Evolutionary conservation across 2,329 filamentous ascomycete species (phyloP).

Genomic region (Colletotrichum higginsianum): DNA sequence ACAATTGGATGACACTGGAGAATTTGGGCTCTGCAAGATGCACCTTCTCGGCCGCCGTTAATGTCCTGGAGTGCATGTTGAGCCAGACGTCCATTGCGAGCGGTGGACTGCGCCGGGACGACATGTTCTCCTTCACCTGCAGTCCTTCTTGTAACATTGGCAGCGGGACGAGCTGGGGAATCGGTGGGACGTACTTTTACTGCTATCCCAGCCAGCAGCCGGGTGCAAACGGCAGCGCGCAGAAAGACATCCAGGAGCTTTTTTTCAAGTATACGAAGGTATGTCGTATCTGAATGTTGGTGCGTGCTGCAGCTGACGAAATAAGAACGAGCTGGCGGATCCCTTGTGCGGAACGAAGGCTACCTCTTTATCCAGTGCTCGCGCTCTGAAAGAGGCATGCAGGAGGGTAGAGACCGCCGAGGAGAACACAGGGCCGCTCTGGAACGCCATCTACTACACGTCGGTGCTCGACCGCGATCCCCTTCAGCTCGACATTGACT

Average conservation of each 20-base stretch:
- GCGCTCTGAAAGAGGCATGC: not conserved
- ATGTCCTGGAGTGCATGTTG: not conserved
- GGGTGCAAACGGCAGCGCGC: not conserved
- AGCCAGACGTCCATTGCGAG: not conserved
- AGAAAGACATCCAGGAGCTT: slow-evolving; percentile 1
- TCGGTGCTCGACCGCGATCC: not conserved
- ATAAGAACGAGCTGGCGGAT: not conserved
- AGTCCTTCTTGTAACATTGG: not conserved
- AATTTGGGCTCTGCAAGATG: slow-evolving; percentile 5
- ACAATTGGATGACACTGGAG: not conserved
- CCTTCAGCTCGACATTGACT: slow-evolving; percentile 12
- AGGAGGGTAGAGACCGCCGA: not conserved
- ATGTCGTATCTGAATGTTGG: not conserved
- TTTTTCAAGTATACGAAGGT: slow-evolving; percentile 1
- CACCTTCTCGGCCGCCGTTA: not conserved
- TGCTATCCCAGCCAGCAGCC: not conserved
- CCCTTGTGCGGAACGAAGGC: not conserved
- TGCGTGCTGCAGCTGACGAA: not conserved
- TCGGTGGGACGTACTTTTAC: not conserved
- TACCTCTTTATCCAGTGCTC: not conserved
- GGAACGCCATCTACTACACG: not conserved
- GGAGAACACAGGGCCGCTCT: not conserved
- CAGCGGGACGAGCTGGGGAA: not conserved
- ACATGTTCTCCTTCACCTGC: not conserved
- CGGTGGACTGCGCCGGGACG: not conserved